These are phyloP conservation scores for Lachnellula suecica DNA, from an alignment of 2,329 filamentous ascomycete genomes.

Conservation along the genomic window DNA sequence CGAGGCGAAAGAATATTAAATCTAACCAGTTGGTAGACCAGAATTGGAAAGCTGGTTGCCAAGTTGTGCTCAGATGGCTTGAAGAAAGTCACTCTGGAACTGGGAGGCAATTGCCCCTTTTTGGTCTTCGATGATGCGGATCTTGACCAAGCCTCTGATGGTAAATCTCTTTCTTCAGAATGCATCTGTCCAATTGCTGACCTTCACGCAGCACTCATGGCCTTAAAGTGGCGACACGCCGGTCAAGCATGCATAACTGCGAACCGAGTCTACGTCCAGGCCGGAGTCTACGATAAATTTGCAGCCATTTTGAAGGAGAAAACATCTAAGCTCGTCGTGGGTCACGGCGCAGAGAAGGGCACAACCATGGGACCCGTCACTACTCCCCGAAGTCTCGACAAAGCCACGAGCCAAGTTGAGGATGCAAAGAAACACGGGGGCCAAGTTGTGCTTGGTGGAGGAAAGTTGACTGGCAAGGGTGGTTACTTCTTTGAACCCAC, in stretches of 20 bases:
- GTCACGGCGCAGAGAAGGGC: slow-evolving; percentile 56
- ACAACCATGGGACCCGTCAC: slow-evolving; percentile 62
- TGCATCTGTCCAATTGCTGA: not conserved
- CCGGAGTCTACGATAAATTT: slow-evolving; percentile 60
- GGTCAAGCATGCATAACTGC: slow-evolving; percentile 66
- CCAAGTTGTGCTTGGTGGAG: slow-evolving; percentile 61
- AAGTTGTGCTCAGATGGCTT: slow-evolving; percentile 57
- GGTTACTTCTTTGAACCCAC: slow-evolving; percentile 73
- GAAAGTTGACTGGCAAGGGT: slow-evolving; percentile 44
- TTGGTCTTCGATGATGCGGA: slow-evolving; percentile 65
- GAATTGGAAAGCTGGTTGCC: slow-evolving; percentile 62
- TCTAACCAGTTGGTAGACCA: slow-evolving; percentile 36
- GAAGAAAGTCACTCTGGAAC: slow-evolving; percentile 64
- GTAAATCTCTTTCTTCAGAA: slow-evolving; percentile 29
- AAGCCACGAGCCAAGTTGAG: slow-evolving; percentile 58
- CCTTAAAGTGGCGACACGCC: slow-evolving; percentile 56
- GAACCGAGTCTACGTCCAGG: slow-evolving; percentile 65
- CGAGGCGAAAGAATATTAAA: not conserved
- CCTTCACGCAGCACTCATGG: slow-evolving; percentile 36
- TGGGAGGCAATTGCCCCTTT: slow-evolving; percentile 66
- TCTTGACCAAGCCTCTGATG: slow-evolving; percentile 52
- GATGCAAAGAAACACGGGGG: slow-evolving; percentile 65
- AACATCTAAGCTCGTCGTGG: slow-evolving; percentile 55
- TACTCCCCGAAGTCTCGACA: slow-evolving; percentile 53
- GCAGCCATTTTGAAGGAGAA: slow-evolving; percentile 52